These are phyloP conservation scores for Sporothrix pseudoabietina DNA, from an alignment of 2,329 filamentous ascomycete genomes.

Conservation along the genomic window DNA sequence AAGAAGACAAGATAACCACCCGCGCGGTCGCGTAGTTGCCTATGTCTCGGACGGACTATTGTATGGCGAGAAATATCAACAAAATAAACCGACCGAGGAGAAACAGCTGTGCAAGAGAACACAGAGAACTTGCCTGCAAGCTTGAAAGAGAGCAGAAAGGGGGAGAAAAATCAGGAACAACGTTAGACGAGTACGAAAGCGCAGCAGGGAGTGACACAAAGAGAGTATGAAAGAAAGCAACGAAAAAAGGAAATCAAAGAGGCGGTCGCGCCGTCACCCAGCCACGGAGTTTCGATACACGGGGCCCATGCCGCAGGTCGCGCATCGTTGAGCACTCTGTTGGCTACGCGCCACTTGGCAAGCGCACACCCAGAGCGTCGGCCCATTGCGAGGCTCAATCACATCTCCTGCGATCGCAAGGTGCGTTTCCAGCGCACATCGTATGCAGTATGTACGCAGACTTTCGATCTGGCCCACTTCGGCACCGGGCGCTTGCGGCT, in stretches of 20 bases:
- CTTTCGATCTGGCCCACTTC: conserved; percentile 33
- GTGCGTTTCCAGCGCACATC: conserved; percentile 31
- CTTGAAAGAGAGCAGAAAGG: background rate
- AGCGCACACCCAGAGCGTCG: conserved; percentile 32
- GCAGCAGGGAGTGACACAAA: background rate
- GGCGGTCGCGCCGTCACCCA: background rate
- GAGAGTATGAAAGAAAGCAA: background rate
- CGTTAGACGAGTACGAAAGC: no score
- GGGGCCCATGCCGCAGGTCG: conserved; percentile 29
- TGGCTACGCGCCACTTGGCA: conserved; percentile 27
- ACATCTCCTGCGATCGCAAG: conserved; percentile 30
- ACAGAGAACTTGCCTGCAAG: no score
- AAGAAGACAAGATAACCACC: background rate
- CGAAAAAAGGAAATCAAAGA: background rate
- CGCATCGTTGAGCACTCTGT: conserved; percentile 22
- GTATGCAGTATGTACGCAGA: conserved; percentile 35
- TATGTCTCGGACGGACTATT: background rate
- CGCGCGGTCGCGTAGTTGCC: background rate
- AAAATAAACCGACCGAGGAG: background rate
- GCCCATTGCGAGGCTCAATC: conserved; percentile 20
- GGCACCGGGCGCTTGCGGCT: conserved; percentile 31
- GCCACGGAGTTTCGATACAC: conserved; percentile 23
- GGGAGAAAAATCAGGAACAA: no score
- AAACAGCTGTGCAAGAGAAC: background rate
- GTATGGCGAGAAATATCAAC: background rate